Percentiles rank a stretch among this genome's conserved stretches.
Evolutionary conservation across 805 yeast genomes (phyloP).

Genomic region (Jamesozyma jinghongensis): DNA sequence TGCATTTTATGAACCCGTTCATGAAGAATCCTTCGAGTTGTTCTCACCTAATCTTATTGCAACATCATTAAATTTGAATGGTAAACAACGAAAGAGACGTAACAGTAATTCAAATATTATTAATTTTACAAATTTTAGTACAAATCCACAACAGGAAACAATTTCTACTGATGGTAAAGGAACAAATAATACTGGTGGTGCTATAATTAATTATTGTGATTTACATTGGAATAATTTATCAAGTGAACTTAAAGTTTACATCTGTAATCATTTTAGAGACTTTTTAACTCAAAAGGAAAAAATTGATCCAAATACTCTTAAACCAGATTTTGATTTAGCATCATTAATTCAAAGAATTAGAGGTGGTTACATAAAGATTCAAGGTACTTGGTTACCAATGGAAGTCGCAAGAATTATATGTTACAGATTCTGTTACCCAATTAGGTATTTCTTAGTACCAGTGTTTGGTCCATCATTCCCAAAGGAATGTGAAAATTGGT

Average conservation of each 20-base stretch:
- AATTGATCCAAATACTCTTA: background rate
- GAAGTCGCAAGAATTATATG: slow-evolving; percentile 61
- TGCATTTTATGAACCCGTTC: slow-evolving; percentile 17
- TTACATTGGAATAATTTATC: slow-evolving; percentile 28
- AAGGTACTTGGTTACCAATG: slow-evolving; percentile 88
- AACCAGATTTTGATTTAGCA: slow-evolving; percentile 12
- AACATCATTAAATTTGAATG: slow-evolving; percentile 1
- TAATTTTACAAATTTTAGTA: slow-evolving; percentile 1
- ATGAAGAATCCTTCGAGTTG: slow-evolving; percentile 1
- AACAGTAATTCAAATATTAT: slow-evolving; percentile 3
- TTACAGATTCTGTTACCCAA: slow-evolving; percentile 63
- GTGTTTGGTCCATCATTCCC: slow-evolving; percentile 64
- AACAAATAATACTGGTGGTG: background rate
- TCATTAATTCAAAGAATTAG: slow-evolving; percentile 52
- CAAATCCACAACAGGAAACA: background rate
- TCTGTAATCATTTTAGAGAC: slow-evolving; percentile 11
- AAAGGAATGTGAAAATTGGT: slow-evolving; percentile 24
- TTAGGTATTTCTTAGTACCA: slow-evolving; percentile 69
- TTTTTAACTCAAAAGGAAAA: slow-evolving; percentile 8
- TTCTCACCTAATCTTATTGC: slow-evolving; percentile 1
- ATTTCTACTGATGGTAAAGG: background rate
- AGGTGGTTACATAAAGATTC: slow-evolving; percentile 87
- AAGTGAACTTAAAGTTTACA: slow-evolving; percentile 11
- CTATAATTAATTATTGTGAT: slow-evolving; percentile 18
- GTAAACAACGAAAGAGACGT: slow-evolving; percentile 6